Base-by-base conservation (phyloP, 169 alveolate species). In the Condylostoma magnum region DNA sequence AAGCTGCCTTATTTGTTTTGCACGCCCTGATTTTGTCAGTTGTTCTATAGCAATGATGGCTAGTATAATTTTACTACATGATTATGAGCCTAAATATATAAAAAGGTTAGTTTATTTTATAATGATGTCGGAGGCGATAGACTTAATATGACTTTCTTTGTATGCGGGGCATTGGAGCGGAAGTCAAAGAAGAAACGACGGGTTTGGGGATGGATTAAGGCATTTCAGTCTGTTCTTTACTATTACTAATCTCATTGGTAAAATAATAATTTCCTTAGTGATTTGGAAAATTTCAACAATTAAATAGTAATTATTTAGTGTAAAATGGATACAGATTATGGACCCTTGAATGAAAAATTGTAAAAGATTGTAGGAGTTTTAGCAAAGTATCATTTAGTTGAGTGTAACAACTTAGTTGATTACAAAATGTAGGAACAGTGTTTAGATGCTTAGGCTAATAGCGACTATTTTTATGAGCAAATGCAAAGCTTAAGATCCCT, bases 251-350 rank as follows among this genome's bases (percentile, higher is more conserved):
- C 25, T 60, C 31, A 8, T 41, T 8, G 54, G 31, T 1, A 60
- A 60, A 31, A 3, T 60, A 12, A 15, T 60, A 18, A 38, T 60
- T 25, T 52, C 56, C 12, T 52, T 55, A 8, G 30, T 60, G 12
- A 38, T 60, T 41, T 60, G 57, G 57, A 60, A 60, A 28, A 38
- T 20, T 41, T 60, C 71, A n/a, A n/a, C n/a, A n/a, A n/a, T n/a
- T n/a, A n/a, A n/a, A n/a, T n/a, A n/a, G n/a, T n/a, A n/a, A n/a
- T n/a, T n/a, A n/a, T n/a, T n/a, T n/a, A n/a, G n/a, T n/a, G n/a
- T n/a, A n/a, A n/a, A n/a, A n/a, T n/a, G n/a, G n/a, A n/a, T n/a
- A n/a, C n/a, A n/a, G n/a, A n/a, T n/a, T n/a, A n/a, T n/a, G n/a
- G n/a, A n/a, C n/a, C n/a, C n/a, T n/a, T n/a, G n/a, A n/a, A n/a